Evolutionary conservation across 306 rosid genomes (phyloP), one percentile per base, ranked within the genome.

Genomic region (Ochetophila trinervis): DNA sequence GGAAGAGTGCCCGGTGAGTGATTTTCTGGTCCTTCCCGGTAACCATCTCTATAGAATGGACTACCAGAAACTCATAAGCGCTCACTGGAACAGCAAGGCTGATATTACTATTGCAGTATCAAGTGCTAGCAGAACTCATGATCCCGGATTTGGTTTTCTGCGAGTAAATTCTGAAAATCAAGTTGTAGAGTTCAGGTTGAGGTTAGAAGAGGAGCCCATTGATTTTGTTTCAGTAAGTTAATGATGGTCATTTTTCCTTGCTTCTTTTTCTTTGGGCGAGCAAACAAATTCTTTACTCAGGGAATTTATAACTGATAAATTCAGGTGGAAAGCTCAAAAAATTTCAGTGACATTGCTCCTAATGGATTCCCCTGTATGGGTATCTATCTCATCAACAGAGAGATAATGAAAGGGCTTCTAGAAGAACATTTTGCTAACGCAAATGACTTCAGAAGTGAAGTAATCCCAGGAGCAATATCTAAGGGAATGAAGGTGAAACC

Each of bases 1-100:
- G 48, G 71, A 75, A 48, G 71, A 79, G 56, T 16, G 57, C 36
- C 65, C 69, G 4, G 63, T 70, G 62, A 50, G 64, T 24, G 84
- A 75, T 62, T 79, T 71, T 71, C 52, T 75, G 68, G 40, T 79
- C 44, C 84, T 75, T 71, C 80, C 84, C 47, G 78, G 80, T 53
- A 66, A 79, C 67, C 78, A 79, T 71, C 78, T 79, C 44, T 79
- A 71, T 59, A 66, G 59, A 53, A 79, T 79, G 84, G 78, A 79
- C 75, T 75, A 75, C 80, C 68, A 65, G 44, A 61, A 75, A 17
- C 63, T 79, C 44, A 58, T 79, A 8, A 30, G 34, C n/a, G 68
- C 75, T 42, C 84, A 75, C 65, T 35, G 72, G 53, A 53, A 56
- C 40, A 68, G 20, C 15, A 18, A 53, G 32, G 80, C 80, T 49